phyloP scores from a whole-genome alignment of 176 grass and related monocot species.

The Juncus inflexus region DNA sequence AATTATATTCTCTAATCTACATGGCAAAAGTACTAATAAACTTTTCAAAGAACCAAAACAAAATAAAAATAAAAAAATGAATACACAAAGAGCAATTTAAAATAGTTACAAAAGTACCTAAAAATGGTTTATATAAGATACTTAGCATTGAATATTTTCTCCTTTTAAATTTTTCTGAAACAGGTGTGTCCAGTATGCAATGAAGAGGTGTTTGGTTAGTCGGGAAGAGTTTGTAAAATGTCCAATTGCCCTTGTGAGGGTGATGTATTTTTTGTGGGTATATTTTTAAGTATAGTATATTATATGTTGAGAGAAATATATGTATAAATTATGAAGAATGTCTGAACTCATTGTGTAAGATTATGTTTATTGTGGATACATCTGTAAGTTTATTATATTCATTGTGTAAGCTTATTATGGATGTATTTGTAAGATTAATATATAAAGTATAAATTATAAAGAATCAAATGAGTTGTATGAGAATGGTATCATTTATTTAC shows the following conservation, averaged over 20 bases:
- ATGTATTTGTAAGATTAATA: no score
- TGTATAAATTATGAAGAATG: background rate
- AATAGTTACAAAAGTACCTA: no score
- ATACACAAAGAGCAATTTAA: no score
- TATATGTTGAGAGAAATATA: no score
- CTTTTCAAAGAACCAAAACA: background rate
- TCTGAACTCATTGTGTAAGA: background rate
- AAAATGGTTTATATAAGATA: no score
- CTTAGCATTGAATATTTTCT: no score
- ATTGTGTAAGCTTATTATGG: no score
- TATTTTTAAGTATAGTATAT: background rate
- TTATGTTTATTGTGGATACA: background rate
- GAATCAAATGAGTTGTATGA: no score
- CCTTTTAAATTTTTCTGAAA: constrained; percentile 7
- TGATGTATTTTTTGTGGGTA: constrained; percentile 8
- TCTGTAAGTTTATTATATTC: background rate
- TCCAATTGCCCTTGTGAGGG: constrained; percentile 6
- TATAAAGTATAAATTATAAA: no score
- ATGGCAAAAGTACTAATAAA: no score
- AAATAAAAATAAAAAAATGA: no score
- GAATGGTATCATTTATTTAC: no score
- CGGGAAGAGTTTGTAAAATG: background rate
- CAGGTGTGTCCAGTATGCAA: constrained; percentile 77
- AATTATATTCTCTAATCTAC: background rate
- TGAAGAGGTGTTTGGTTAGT: constrained; percentile 65